A percentile compares a stretch with the other conserved stretches of the same genome.
Conservation (phyloP, 2,329 filamentous ascomycete species). For the Hypoxylon sp. region DNA sequence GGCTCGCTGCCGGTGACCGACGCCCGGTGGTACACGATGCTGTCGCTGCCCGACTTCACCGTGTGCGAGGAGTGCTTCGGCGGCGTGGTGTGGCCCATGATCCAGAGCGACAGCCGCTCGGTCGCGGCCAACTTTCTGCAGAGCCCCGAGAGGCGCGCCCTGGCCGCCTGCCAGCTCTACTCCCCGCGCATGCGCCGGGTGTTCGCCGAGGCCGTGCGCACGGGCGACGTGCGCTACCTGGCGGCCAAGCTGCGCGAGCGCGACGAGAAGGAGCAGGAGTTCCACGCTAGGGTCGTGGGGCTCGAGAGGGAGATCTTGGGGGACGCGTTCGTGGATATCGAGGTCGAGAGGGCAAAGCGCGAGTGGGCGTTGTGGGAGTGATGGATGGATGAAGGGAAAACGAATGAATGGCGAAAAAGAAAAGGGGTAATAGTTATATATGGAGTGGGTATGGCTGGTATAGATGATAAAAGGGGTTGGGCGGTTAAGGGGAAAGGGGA, state of each 20-base stretch:
- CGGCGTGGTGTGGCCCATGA: constrained; percentile 76
- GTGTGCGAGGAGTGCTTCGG: constrained; percentile 91
- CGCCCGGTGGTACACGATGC: constrained; percentile 81
- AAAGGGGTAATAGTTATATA: constrained; percentile 1
- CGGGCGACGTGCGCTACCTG: constrained; percentile 75
- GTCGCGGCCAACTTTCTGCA: constrained; percentile 75
- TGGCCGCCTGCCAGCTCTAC: constrained; percentile 81
- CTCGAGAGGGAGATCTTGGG: constrained; percentile 54
- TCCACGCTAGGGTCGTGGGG: constrained; percentile 64
- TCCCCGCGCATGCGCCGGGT: constrained; percentile 80
- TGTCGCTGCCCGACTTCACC: constrained; percentile 79
- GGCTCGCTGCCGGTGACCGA: constrained; percentile 72
- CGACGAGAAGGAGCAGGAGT: constrained; percentile 68
- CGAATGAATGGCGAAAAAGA: constrained; percentile 3
- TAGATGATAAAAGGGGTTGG: background rate
- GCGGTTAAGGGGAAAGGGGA: background rate
- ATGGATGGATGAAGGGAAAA: background rate
- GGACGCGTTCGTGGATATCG: constrained; percentile 55
- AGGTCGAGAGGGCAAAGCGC: constrained; percentile 62
- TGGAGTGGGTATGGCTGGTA: background rate
- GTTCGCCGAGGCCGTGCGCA: constrained; percentile 74
- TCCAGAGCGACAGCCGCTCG: constrained; percentile 59
- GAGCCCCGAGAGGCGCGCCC: constrained; percentile 65
- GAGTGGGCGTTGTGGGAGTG: constrained; percentile 71
- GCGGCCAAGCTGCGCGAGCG: constrained; percentile 67